These are phyloP conservation scores for Escallonia herrerae DNA, from an alignment of 129 eudicot species.

Conservation along the genomic window DNA sequence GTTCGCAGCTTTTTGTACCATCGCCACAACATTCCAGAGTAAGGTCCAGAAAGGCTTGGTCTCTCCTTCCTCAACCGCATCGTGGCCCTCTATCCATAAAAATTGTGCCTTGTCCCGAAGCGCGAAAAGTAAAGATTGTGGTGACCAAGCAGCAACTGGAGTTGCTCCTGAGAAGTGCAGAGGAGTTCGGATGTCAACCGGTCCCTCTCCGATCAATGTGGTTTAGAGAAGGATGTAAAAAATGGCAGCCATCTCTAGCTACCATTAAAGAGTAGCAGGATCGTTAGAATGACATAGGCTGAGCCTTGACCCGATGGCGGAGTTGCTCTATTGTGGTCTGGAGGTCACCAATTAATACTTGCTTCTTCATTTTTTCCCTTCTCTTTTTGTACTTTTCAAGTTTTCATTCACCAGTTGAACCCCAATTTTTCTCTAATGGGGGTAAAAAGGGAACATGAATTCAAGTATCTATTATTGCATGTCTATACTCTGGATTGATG, in stretches of 20 bases:
- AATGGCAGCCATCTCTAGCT: conserved; percentile 55
- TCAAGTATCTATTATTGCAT: no score
- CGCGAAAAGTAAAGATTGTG: conserved; percentile 39
- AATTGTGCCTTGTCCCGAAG: neutral
- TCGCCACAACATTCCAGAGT: conserved; percentile 9
- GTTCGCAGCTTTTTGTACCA: neutral
- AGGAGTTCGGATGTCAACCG: conserved; percentile 28
- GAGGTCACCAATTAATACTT: no score
- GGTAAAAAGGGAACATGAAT: no score
- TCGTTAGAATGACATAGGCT: neutral
- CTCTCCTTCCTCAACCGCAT: neutral
- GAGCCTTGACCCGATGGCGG: no score
- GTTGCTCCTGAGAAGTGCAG: conserved; percentile 28
- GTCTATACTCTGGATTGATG: no score
- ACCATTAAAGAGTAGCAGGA: conserved; percentile 43
- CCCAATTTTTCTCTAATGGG: no score
- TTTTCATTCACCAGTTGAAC: neutral
- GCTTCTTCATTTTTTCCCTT: neutral
- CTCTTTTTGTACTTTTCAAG: neutral
- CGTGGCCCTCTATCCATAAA: neutral
- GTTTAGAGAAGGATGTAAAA: conserved; percentile 18
- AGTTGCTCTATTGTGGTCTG: no score
- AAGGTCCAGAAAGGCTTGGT: neutral
- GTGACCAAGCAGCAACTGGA: conserved; percentile 46
- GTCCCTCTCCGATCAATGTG: conserved; percentile 18